phyloP scores from a whole-genome alignment of 352 stramenopile genomes.

The Phytophthora tentaculata region DNA sequence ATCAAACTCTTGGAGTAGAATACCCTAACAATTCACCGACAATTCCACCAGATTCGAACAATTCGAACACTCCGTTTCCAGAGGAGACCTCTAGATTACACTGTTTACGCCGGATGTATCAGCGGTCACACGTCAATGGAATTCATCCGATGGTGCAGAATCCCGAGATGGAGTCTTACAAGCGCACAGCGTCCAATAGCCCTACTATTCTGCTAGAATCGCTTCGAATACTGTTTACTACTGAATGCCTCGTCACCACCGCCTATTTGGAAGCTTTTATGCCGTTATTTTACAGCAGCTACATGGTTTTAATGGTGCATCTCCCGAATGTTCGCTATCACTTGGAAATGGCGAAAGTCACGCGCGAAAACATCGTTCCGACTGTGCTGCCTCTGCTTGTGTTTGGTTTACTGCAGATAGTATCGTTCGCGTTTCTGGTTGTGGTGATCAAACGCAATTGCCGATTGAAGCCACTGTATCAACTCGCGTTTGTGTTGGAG shows the following conservation, averaged over 20 bases:
- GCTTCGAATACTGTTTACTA: slow-evolving; percentile 11
- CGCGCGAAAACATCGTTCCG: background rate
- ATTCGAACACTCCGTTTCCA: background rate
- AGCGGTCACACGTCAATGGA: background rate
- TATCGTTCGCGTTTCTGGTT: background rate
- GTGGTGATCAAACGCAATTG: slow-evolving; percentile 8
- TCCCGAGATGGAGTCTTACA: background rate
- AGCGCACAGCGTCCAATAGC: background rate
- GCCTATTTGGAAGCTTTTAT: slow-evolving; percentile 18
- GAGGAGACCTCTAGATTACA: background rate
- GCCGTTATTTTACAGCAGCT: slow-evolving; percentile 13
- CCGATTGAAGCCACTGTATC: background rate
- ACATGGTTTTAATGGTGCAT: slow-evolving; percentile 11
- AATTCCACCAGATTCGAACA: no score
- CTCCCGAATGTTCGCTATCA: slow-evolving; percentile 9
- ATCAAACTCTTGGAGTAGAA: background rate
- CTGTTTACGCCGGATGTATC: background rate
- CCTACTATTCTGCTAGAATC: slow-evolving; percentile 1
- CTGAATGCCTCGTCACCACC: slow-evolving; percentile 9
- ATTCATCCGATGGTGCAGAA: background rate
- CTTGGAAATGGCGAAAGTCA: slow-evolving; percentile 9
- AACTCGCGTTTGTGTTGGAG: slow-evolving; percentile 14
- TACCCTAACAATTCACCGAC: background rate
- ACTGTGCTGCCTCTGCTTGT: slow-evolving; percentile 6
- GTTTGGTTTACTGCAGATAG: slow-evolving; percentile 8